These are phyloP conservation scores for Wickerhamiella slavikovae DNA, from an alignment of 805 yeast genomes.

Conservation along the genomic window DNA sequence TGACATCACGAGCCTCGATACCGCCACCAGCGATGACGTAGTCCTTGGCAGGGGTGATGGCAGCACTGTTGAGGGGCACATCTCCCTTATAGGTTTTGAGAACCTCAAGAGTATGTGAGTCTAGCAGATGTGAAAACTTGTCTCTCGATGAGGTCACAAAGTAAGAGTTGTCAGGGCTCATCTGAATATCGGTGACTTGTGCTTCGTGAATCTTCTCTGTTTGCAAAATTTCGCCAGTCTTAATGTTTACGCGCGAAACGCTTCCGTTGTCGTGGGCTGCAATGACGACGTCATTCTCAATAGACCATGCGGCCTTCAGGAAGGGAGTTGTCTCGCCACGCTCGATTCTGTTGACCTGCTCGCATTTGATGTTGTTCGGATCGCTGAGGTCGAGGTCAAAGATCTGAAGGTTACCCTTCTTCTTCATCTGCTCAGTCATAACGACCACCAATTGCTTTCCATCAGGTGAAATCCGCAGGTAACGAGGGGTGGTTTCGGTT, in stretches of 20 bases:
- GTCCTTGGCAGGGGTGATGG: slow-evolving; percentile 82
- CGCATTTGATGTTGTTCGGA: slow-evolving; percentile 22
- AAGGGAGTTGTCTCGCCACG: slow-evolving; percentile 11
- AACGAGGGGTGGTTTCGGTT: slow-evolving; percentile 69
- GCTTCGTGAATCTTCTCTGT: slow-evolving; percentile 52
- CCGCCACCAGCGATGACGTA: slow-evolving; percentile 95
- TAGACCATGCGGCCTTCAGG: slow-evolving; percentile 75
- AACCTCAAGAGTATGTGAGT: slow-evolving; percentile 51
- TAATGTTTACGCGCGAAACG: slow-evolving; percentile 58
- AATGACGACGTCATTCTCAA: slow-evolving; percentile 49
- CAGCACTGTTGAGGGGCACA: slow-evolving; percentile 88
- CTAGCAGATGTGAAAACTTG: slow-evolving; percentile 58
- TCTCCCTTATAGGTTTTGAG: slow-evolving; percentile 66
- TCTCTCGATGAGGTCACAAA: slow-evolving; percentile 88
- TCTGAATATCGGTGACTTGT: slow-evolving; percentile 68
- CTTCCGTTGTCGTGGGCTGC: slow-evolving; percentile 80
- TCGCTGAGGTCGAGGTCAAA: slow-evolving; percentile 38
- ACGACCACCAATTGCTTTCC: slow-evolving; percentile 50
- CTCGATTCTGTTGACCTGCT: slow-evolving; percentile 25
- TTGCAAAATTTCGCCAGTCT: slow-evolving; percentile 47
- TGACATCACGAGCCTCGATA: slow-evolving; percentile 96
- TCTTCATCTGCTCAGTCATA: slow-evolving; percentile 85
- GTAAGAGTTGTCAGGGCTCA: slow-evolving; percentile 68
- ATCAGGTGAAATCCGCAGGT: slow-evolving; percentile 69
- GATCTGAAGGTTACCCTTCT: slow-evolving; percentile 52